Conservation (phyloP, 1,284 basidiomycete genomes). For the Trametes polyzona region DNA sequence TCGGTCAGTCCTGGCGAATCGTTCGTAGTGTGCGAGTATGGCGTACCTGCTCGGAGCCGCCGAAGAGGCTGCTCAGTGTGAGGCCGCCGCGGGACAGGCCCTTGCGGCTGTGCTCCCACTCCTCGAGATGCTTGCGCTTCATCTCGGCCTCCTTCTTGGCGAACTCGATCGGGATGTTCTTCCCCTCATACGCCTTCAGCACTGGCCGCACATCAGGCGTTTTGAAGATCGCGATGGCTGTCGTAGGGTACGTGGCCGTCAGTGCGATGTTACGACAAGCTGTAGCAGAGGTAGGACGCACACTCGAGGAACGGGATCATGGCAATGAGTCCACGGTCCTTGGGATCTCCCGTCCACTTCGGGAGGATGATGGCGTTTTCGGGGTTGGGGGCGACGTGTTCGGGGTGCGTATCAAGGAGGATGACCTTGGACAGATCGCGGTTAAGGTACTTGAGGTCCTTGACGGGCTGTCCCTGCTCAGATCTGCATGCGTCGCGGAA, state of each 20-base stretch:
- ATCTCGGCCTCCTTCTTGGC: slow-evolving; percentile 85
- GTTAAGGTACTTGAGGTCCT: slow-evolving; percentile 93
- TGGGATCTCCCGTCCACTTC: slow-evolving; percentile 85
- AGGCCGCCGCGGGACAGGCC: slow-evolving; percentile 48
- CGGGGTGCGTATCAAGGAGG: slow-evolving; percentile 83
- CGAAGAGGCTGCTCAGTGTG: slow-evolving; percentile 68
- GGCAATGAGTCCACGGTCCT: slow-evolving; percentile 83
- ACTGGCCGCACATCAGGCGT: slow-evolving; percentile 88
- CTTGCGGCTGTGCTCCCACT: slow-evolving; percentile 73
- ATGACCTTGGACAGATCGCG: slow-evolving; percentile 93
- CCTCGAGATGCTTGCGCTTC: slow-evolving; percentile 77
- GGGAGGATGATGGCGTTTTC: slow-evolving; percentile 89
- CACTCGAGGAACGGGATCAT: slow-evolving; percentile 98
- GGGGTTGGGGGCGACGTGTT: slow-evolving; percentile 81
- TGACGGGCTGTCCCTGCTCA: slow-evolving; percentile 80
- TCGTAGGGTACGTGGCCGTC: too few relatives aligned
- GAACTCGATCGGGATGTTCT: slow-evolving; percentile 90
- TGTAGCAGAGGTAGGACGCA: too few relatives aligned
- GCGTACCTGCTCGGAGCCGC: slow-evolving; percentile 42
- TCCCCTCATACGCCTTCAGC: slow-evolving; percentile 82
- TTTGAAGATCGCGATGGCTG: slow-evolving; percentile 88
- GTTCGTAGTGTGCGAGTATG: background rate
- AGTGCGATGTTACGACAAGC: too few relatives aligned
- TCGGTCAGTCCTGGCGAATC: too few relatives aligned
- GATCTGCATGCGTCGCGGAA: slow-evolving; percentile 90